Evolutionary conservation across 2,329 filamentous ascomycete genomes (phyloP).

Genomic region (Periconia digitata): DNA sequence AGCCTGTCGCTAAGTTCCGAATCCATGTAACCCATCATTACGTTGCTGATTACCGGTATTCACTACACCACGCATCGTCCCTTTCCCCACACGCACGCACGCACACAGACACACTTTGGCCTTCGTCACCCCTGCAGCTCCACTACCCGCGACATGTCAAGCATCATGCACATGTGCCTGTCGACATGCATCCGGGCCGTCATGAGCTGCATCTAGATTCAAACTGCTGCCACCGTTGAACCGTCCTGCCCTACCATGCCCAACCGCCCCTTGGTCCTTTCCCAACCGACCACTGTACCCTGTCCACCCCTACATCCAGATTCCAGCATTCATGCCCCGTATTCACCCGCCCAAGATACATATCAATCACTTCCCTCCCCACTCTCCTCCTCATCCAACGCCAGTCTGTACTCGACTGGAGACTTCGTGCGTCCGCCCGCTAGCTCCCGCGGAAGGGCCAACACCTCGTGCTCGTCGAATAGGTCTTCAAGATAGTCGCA

Average conservation of each 20-base stretch:
- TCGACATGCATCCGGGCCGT: not conserved
- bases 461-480: slow-evolving; percentile 3
- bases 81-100: not conserved
- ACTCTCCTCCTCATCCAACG: not conserved
- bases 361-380: not conserved
- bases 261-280: no score
- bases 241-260: not conserved
- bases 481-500: slow-evolving; percentile 2
- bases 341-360: no score
- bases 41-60: no score
- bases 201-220: not conserved
- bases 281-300: not conserved
- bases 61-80: no score
- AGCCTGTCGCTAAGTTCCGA: not conserved
- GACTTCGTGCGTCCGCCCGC: not conserved
- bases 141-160: not conserved
- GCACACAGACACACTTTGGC: not conserved
- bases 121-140: not conserved
- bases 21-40: not conserved
- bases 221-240: not conserved
- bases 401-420: not conserved
- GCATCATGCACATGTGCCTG: not conserved
- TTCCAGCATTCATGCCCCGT: no score
- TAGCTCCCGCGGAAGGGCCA: slow-evolving; percentile 4
- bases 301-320: no score